Conservation (phyloP, 345 rosid species). For the Bruguiera sexangula region DNA sequence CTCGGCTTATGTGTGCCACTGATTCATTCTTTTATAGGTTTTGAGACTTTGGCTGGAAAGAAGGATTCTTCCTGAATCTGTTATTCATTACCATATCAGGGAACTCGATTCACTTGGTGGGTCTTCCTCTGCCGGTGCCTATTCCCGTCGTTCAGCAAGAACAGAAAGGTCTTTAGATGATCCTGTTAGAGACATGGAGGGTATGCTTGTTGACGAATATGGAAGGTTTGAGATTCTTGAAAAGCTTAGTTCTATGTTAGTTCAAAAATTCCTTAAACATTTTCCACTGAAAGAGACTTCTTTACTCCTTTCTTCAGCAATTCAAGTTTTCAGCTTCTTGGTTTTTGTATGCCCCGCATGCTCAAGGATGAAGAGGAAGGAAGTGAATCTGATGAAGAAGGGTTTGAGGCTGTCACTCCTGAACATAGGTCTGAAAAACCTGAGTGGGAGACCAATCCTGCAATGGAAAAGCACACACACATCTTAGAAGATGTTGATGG, state of each 20-base stretch:
- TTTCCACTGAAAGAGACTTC: slow-evolving; percentile 6
- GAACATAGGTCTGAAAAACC: slow-evolving; percentile 52
- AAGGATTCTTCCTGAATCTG: slow-evolving; percentile 71
- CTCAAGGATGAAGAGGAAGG: slow-evolving; percentile 72
- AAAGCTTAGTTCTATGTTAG: slow-evolving; percentile 3
- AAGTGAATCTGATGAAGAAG: slow-evolving; percentile 87
- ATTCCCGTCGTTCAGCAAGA: slow-evolving; percentile 92
- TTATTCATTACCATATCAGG: slow-evolving; percentile 70
- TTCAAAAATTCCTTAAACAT: slow-evolving; percentile 7
- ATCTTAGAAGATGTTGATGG: slow-evolving; percentile 93
- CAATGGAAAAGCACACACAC: slow-evolving; percentile 59
- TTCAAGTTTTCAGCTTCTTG: slow-evolving; percentile 94
- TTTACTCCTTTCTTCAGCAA: slow-evolving; percentile 50
- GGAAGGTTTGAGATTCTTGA: slow-evolving; percentile 60
- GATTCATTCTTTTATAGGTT: slow-evolving; percentile 44
- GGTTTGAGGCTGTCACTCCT: slow-evolving; percentile 96
- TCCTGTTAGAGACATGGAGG: slow-evolving; percentile 98
- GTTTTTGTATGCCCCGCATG: slow-evolving; percentile 89
- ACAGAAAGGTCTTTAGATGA: slow-evolving; percentile 92
- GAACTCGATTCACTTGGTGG: slow-evolving; percentile 62
- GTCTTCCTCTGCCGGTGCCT: slow-evolving; percentile 59
- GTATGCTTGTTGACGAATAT: slow-evolving; percentile 94
- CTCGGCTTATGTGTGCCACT: slow-evolving; percentile 8
- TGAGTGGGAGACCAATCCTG: slow-evolving; percentile 39
- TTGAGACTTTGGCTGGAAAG: slow-evolving; percentile 90